Evolutionary conservation across 2,329 filamentous ascomycete genomes (phyloP), one percentile per base, ranked within the genome.

Genomic region (Cercospora canescens): DNA sequence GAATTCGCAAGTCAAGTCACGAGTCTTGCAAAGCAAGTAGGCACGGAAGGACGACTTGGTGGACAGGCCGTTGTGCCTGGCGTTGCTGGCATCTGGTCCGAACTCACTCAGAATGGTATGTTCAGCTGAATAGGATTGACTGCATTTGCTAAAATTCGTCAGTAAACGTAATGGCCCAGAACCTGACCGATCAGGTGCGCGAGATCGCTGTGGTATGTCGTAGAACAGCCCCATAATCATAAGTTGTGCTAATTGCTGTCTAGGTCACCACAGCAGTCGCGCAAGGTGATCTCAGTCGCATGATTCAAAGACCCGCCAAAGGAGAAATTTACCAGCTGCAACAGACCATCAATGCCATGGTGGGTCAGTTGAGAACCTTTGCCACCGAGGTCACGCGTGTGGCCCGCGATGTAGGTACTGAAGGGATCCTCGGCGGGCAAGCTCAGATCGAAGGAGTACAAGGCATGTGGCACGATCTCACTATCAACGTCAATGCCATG

Each of bases 121-220:
- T 76, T 64, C 1, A 24, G 59, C 37, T 56, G 68, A 21, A 24
- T 21, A 1, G 26, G 16, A 21, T 24, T 35, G 34, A 32, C 6
- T 57, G 28, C 54, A 41, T 35, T 37, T 52, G 57, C 74, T 77
- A 66, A 78, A 65, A 64, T 41, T 14, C 63, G 48, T 9, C 70
- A 84, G 94, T 99, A 81, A 99, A 99, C 81, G 91, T 94, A 72
- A 98, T 99, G 94, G 94, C 94, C 76, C 96, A 95, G 86, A 99
- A 98, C 79, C 83, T 99, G 73, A 98, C 94, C 2, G 96, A 95
- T 5, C 94, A 99, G 83, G 95, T 99, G 77, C 90, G 94, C 82
- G 94, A 97, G 80, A 99, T 99, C 73, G 95, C 94, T 68, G 93
- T 94, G 76, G 57, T 60, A 60, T 16, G 57, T 41, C 28, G 26